Conservation (phyloP, 2,329 filamentous ascomycete species). For the Allantophomopsis cytisporea region DNA sequence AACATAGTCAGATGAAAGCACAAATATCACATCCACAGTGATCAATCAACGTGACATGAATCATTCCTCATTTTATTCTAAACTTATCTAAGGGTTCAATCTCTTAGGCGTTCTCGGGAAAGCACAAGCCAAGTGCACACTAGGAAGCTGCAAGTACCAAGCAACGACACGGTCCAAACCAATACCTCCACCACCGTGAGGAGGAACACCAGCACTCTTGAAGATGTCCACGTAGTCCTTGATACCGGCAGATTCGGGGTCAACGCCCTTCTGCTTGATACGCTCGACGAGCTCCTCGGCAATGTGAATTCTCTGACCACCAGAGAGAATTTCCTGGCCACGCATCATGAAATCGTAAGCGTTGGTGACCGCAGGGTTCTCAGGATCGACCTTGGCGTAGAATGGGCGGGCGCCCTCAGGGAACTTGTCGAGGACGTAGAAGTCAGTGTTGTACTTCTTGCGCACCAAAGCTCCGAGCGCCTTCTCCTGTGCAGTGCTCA, state of each 20-base stretch:
- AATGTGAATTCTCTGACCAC: slow-evolving; percentile 83
- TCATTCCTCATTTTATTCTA: too few species aligned
- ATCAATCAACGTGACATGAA: too few species aligned
- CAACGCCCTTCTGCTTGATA: slow-evolving; percentile 67
- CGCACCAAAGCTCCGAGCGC: slow-evolving; percentile 78
- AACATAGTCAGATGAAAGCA: too few species aligned
- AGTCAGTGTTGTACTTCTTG: slow-evolving; percentile 85
- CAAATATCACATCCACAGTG: too few species aligned
- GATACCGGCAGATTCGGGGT: slow-evolving; percentile 61
- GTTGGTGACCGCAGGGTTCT: slow-evolving; percentile 51
- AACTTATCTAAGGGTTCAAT: slow-evolving; percentile 28
- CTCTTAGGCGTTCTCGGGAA: slow-evolving; percentile 49
- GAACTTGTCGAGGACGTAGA: slow-evolving; percentile 96
- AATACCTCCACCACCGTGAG: slow-evolving; percentile 81
- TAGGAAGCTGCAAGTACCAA: slow-evolving; percentile 45
- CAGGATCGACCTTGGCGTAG: slow-evolving; percentile 72
- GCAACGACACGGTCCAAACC: slow-evolving; percentile 77
- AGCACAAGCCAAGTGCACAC: slow-evolving; percentile 41
- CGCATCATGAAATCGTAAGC: slow-evolving; percentile 79
- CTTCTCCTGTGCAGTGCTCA: slow-evolving; percentile 72
- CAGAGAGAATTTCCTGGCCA: slow-evolving; percentile 84
- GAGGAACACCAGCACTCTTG: slow-evolving; percentile 67
- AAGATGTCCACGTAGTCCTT: slow-evolving; percentile 86
- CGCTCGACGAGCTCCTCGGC: slow-evolving; percentile 63
- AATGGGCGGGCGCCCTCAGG: slow-evolving; percentile 79